These are phyloP conservation scores for Cucumis melo DNA, from an alignment of 306 rosid genomes.

Conservation along the genomic window DNA sequence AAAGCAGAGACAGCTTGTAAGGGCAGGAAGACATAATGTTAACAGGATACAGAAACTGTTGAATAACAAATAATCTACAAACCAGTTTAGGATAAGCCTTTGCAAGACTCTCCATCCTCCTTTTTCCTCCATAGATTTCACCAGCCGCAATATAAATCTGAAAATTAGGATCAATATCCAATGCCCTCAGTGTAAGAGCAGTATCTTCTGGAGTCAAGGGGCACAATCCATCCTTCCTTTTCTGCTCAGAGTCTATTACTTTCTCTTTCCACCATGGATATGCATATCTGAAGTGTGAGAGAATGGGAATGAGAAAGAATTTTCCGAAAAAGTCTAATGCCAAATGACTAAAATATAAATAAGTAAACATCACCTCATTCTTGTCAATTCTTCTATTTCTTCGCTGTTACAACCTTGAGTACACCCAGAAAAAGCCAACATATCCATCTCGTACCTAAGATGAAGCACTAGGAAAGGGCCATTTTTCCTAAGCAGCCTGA, in stretches of 20 bases:
- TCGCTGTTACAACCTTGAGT: conserved; percentile 66
- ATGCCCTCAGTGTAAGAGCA: conserved; percentile 58
- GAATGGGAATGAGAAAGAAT: neutral
- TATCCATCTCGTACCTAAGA: conserved; percentile 89
- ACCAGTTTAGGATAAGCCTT: conserved; percentile 71
- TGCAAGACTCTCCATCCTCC: conserved; percentile 48
- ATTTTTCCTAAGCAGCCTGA: conserved; percentile 45
- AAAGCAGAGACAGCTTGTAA: neutral
- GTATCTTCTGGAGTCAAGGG: conserved; percentile 91
- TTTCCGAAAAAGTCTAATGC: neutral
- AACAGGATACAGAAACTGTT: neutral
- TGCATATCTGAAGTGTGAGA: conserved; percentile 35
- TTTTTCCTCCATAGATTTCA: conserved; percentile 72
- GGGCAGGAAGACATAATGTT: neutral
- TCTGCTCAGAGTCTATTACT: conserved; percentile 48
- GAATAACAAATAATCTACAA: conserved; percentile 10
- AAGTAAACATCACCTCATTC: conserved; percentile 50
- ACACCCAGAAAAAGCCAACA: conserved; percentile 89
- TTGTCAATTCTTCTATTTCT: conserved; percentile 68
- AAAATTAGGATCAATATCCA: conserved; percentile 54
- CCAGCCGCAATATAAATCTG: conserved; percentile 91
- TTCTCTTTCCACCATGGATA: conserved; percentile 91
- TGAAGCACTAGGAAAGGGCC: conserved; percentile 86
- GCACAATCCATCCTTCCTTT: conserved; percentile 57
- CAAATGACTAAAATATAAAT: neutral